Base-by-base conservation (phyloP, 768 basidiomycete genomes). In the Mycena latifolia region DNA sequence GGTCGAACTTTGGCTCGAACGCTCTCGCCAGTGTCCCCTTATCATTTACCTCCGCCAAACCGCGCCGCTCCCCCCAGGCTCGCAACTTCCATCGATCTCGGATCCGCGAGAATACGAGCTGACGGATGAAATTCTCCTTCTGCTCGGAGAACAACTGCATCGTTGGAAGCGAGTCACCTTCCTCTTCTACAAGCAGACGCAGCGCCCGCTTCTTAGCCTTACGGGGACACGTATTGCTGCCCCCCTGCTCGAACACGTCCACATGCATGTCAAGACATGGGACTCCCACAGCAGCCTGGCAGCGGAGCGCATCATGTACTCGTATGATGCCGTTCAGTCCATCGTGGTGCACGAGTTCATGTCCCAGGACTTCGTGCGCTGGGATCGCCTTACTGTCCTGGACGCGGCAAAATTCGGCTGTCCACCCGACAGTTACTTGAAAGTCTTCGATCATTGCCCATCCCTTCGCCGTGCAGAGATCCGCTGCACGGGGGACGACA, bases 161-260 rank as follows among this genome's bases (percentile, higher is more conserved):
- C 69, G 69, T 31, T 70, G 69, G 69, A 63, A 61, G 12, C 61
- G 65, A 22, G 39, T 70, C 46, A 66, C 61, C 2, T 59, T 70
- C 46, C n/a, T 66, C n/a, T 63, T 70, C 58, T 35, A 59, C 47
- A 22, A 55, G 24, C 17, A 33, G 2, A 25, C 61, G 2, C 69
- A 63, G 53, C 50, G 11, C n/a, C 22, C 65, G 0, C 52, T 70
- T 9, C 58, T 70, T n/a, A 43, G 35, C 45, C 65, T 70, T 29
- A 57, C 61, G 11, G 46, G 48, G 10, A 15, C 12, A 0, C 37
- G 56, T 2, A 28, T 24, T 18, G 60, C 56, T 9, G 69, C 69
- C 18, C 69, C 69, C 8, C 54, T 66, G 15, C 65, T 70, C 0
- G 50, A 66, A 20, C 69, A 70, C 57, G 33, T 70, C 48, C 57